Conservation (phyloP, 2,329 filamentous ascomycete species). For the Alternaria sp. region DNA sequence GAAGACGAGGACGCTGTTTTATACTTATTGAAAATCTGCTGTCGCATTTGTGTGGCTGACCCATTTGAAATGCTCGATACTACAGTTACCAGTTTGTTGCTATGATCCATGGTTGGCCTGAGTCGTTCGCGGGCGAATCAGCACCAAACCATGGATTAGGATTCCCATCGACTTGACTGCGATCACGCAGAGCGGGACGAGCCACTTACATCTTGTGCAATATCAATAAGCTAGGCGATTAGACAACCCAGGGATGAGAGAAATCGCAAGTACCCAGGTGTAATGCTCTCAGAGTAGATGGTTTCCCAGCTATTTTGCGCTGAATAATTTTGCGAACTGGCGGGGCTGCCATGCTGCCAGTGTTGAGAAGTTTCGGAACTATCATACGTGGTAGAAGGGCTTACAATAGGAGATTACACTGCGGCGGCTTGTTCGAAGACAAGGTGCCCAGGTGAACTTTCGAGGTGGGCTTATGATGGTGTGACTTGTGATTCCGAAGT, state of each 20-base stretch:
- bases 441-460: background rate
- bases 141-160: background rate
- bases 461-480: background rate
- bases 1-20: background rate
- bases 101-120: background rate
- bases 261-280: background rate
- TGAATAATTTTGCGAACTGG: too few species aligned
- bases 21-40: background rate
- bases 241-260: background rate
- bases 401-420: background rate
- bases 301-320: too few species aligned
- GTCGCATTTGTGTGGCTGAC: background rate
- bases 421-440: background rate
- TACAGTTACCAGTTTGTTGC: background rate
- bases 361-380: too few species aligned
- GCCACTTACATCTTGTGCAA: background rate
- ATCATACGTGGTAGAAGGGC: too few species aligned
- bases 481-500: conserved; percentile 1
- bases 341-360: too few species aligned
- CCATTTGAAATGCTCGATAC: background rate
- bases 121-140: background rate
- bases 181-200: background rate
- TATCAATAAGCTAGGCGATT: rapidly evolving
- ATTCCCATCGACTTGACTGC: background rate
- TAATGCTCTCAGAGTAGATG: too few species aligned